Evolutionary conservation across 306 rosid genomes (phyloP).

Genomic region (Vigna hirtella): DNA sequence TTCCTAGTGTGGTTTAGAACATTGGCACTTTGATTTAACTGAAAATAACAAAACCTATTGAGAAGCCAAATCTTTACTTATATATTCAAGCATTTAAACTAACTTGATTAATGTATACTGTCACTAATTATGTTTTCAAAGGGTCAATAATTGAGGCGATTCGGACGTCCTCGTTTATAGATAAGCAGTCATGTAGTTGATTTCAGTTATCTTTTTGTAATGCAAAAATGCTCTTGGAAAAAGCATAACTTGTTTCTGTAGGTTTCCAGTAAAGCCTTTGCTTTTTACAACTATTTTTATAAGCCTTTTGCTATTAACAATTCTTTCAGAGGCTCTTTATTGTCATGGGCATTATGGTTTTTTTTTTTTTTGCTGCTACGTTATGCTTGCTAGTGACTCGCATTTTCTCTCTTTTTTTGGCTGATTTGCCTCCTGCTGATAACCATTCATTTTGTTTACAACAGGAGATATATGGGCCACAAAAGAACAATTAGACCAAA

Average conservation of each 20-base stretch:
- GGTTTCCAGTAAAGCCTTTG: constrained; percentile 23
- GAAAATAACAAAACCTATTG: constrained; percentile 1
- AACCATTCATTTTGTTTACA: constrained; percentile 35
- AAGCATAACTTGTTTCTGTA: constrained; percentile 33
- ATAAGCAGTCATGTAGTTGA: background rate
- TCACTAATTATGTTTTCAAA: background rate
- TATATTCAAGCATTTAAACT: constrained; percentile 1
- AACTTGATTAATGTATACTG: background rate
- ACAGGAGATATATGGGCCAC: constrained; percentile 98
- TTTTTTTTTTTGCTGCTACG: background rate
- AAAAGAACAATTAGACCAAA: constrained; percentile 96
- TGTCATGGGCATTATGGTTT: constrained; percentile 5
- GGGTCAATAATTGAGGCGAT: background rate
- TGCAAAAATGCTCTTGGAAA: constrained; percentile 1
- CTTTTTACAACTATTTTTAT: constrained; percentile 6
- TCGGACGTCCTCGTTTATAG: constrained; percentile 3
- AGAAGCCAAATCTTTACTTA: background rate
- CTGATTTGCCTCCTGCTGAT: constrained; percentile 17
- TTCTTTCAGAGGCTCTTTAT: constrained; percentile 15
- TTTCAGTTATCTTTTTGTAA: constrained; percentile 22
- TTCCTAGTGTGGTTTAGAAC: background rate
- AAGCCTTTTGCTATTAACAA: constrained; percentile 24
- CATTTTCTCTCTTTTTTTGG: background rate
- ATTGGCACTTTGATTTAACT: background rate
- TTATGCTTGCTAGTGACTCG: background rate